phyloP scores from a whole-genome alignment of 2,329 filamentous ascomycete species.

The Penicillium sp. region DNA sequence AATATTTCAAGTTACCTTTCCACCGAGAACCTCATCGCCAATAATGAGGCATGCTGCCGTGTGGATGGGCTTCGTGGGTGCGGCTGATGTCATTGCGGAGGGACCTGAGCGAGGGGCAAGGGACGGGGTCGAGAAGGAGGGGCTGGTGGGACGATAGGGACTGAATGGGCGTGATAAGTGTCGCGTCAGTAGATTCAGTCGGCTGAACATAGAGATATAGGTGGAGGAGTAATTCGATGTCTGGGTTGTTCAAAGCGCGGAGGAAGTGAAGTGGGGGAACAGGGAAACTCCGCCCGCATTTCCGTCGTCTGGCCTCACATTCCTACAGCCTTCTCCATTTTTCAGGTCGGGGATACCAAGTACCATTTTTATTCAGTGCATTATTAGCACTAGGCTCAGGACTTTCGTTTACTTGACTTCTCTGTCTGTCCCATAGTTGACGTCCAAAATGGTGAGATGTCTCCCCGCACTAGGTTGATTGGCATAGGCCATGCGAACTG shows the following conservation, averaged over 20 bases:
- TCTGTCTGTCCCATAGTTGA: not conserved
- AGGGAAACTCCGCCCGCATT: conserved; percentile 23
- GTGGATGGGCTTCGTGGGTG: conserved; percentile 63
- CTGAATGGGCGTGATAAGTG: conserved; percentile 68
- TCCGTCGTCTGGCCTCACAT: conserved; percentile 9
- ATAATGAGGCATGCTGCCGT: conserved; percentile 93
- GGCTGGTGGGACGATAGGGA: conserved; percentile 49
- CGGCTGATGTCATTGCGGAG: conserved; percentile 47
- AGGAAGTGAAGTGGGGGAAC: conserved; percentile 19
- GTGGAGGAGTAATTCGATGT: conserved; percentile 4
- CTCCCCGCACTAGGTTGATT: not conserved
- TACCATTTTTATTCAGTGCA: not conserved
- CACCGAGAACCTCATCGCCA: conserved; percentile 92
- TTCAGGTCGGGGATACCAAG: not conserved
- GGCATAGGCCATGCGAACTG: not conserved
- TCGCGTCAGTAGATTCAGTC: conserved; percentile 70
- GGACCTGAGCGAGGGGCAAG: conserved; percentile 19
- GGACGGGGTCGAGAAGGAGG: conserved; percentile 40
- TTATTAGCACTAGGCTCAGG: not conserved
- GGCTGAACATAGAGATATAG: conserved; percentile 65
- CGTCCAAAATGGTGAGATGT: conserved; percentile 8
- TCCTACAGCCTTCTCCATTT: conserved; percentile 7
- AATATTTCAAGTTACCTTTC: conserved; percentile 66
- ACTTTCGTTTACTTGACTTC: not conserved
- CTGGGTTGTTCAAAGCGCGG: conserved; percentile 5